Base-by-base conservation (phyloP, 768 basidiomycete species). In the Mrakia hoshinonis region DNA sequence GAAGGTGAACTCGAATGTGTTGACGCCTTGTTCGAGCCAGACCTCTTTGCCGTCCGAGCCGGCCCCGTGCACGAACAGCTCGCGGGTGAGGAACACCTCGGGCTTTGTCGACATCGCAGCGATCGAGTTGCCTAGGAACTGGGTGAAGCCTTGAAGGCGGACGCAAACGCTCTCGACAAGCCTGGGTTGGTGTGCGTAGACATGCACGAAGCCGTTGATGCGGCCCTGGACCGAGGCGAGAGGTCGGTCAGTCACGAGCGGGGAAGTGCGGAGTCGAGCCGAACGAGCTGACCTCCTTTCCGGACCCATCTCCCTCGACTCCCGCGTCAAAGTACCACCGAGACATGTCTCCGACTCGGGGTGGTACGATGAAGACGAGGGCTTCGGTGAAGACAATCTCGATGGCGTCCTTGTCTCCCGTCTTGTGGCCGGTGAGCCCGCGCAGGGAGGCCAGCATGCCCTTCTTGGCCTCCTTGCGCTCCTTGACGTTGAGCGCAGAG, bases 1-100 rank as follows among this genome's bases (percentile, higher is more conserved):
- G 49, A 67, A 51, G 0, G 51, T 20, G 66, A 67, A 67, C 51
- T 67, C 66, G 36, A 67, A 67, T 51, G 36, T 39, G 51, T 49
- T 67, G 22, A 67, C 12, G 4, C 66, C 66, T 12, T 24, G 31
- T n/a, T 54, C 31, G 0, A 67, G n/a, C 65, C 49, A 29, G 31
- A 67, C 22, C 29, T 29, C 47, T 7, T 24, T 20, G 6, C 24
- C 22, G 24, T 26, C 24, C 24, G 52, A 54, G 24, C 24, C 52
- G n/a, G 51, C 22, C 2, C 51, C 66, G 47, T 38, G 20, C 5
- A 67, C 22, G 48, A 51, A 67, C 18, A 67, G 49, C 20, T 54
- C 66, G 15, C 66, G 48, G 3, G 24, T 15, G 22, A 67, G 22
- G 11, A 54, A 54, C 22, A 15, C 13, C n/a, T 54, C 52, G 9